These are phyloP conservation scores for Chalaropsis ovoidea DNA, from an alignment of 2,329 filamentous ascomycete genomes.

Conservation along the genomic window DNA sequence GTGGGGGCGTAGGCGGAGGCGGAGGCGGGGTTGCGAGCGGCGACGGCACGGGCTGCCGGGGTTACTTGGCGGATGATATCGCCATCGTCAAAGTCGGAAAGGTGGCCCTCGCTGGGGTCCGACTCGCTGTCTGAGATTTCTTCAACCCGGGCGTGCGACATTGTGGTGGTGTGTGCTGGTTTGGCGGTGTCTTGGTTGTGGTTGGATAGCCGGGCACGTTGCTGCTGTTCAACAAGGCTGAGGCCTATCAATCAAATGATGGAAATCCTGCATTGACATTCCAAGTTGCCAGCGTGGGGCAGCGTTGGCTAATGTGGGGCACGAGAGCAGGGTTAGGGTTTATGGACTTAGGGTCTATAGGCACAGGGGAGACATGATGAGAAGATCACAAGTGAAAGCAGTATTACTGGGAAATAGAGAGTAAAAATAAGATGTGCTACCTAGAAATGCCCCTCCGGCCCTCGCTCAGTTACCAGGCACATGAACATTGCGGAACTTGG, in stretches of 20 bases:
- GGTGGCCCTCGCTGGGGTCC: conserved; percentile 81
- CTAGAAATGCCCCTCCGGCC: no score
- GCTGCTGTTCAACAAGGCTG: neutral
- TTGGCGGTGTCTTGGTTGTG: conserved; percentile 15
- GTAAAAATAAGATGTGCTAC: neutral
- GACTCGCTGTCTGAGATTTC: conserved; percentile 81
- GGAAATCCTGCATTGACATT: neutral
- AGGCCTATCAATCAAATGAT: neutral
- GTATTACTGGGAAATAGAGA: no score
- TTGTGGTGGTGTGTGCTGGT: conserved; percentile 32
- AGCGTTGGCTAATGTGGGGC: neutral
- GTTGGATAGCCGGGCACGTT: conserved; percentile 21
- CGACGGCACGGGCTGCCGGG: conserved; percentile 23
- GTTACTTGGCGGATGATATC: conserved; percentile 43
- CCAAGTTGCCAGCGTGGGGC: neutral
- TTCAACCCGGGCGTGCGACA: conserved; percentile 85
- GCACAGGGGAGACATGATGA: no score
- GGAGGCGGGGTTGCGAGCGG: neutral
- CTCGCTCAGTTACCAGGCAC: neutral
- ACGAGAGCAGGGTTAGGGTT: neutral
- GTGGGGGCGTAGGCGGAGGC: conserved; percentile 16
- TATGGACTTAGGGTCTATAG: no score
- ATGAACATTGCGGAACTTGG: conserved; percentile 1
- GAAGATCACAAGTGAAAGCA: no score
- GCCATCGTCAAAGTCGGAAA: conserved; percentile 51